Evolutionary conservation across 352 stramenopile genomes (phyloP), one percentile per base, ranked within the genome.

Genomic region (Phytophthora sp.): DNA sequence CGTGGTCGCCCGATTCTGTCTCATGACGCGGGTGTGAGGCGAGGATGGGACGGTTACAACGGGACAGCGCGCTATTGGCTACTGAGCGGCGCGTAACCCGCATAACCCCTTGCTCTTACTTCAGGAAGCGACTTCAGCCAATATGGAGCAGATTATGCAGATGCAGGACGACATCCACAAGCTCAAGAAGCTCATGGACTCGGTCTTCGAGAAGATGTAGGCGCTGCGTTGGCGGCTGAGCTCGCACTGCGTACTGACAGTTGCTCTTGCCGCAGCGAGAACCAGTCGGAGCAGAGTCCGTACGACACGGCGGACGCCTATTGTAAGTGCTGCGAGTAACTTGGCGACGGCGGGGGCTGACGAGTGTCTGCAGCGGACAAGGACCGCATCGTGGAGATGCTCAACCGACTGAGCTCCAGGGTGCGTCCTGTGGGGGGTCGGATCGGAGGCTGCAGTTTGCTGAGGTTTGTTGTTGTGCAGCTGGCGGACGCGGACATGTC

Each of bases 91-190:
- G n/a, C n/a, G n/a, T n/a, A n/a, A n/a, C n/a, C n/a, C n/a, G n/a
- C n/a, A n/a, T n/a, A n/a, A n/a, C n/a, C n/a, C n/a, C n/a, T n/a
- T n/a, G n/a, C n/a, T n/a, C n/a, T n/a, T n/a, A n/a, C n/a, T n/a
- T n/a, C n/a, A n/a, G n/a, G n/a, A n/a, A n/a, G n/a, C n/a, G n/a
- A n/a, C n/a, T n/a, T n/a, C n/a, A n/a, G n/a, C 30, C 26, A 73
- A 31, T 4, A 95, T 95, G 86, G 87, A 95, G 77, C 82, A 90
- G 74, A 94, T 94, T 66, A 91, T 93, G 87, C 87, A 93, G 66
- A 93, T 95, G 84, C 87, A 94, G 77, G 87, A 95, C 70, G 87
- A 95, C 62, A 95, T 95, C 49, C 87, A 95, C 74, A 94, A 94
- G 83, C 85, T 95, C 72, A 92, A 94, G 79, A 95, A 95, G 82